A percentile compares a stretch with the other conserved stretches of the same genome.
Conservation (phyloP, 495 filamentous ascomycete genomes). For the Penicillium taxi region DNA sequence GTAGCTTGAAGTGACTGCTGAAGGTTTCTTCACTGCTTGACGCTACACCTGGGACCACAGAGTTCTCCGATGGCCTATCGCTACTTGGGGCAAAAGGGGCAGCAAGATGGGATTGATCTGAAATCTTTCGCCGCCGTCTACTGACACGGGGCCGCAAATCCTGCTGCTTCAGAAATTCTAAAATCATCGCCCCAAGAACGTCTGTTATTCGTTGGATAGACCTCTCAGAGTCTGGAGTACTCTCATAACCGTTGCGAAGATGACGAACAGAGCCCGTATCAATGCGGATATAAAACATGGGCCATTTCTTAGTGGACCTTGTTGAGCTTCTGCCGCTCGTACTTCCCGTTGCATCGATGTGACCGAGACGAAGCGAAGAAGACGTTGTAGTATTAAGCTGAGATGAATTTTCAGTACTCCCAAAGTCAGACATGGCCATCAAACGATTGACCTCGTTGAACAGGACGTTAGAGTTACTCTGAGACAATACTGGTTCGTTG, state of each 20-base stretch:
- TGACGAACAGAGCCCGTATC: conserved; percentile 14
- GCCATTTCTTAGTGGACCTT: conserved; percentile 74
- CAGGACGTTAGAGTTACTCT: conserved; percentile 53
- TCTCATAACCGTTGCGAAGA: conserved; percentile 14
- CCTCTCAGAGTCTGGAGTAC: conserved; percentile 33
- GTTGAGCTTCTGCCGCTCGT: conserved; percentile 48
- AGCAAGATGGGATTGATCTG: conserved; percentile 1
- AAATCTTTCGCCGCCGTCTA: conserved; percentile 11
- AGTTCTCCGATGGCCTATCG: background rate
- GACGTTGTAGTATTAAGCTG: background rate
- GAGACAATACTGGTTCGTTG: conserved; percentile 46
- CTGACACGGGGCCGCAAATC: conserved; percentile 47
- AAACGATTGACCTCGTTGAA: conserved; percentile 73
- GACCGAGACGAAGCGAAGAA: conserved; percentile 12
- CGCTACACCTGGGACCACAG: background rate
- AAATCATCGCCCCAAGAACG: conserved; percentile 54
- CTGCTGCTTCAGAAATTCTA: conserved; percentile 61
- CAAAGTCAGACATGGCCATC: conserved; percentile 74
- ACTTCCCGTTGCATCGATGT: conserved; percentile 45
- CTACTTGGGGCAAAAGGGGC: background rate
- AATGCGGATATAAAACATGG: conserved; percentile 86
- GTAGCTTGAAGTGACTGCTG: conserved; percentile 24
- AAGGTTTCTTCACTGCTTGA: conserved; percentile 22
- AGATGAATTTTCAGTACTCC: conserved; percentile 42
- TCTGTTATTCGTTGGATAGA: conserved; percentile 47